Conservation (phyloP, 768 basidiomycete species). For the Termitomyces sp. region DNA sequence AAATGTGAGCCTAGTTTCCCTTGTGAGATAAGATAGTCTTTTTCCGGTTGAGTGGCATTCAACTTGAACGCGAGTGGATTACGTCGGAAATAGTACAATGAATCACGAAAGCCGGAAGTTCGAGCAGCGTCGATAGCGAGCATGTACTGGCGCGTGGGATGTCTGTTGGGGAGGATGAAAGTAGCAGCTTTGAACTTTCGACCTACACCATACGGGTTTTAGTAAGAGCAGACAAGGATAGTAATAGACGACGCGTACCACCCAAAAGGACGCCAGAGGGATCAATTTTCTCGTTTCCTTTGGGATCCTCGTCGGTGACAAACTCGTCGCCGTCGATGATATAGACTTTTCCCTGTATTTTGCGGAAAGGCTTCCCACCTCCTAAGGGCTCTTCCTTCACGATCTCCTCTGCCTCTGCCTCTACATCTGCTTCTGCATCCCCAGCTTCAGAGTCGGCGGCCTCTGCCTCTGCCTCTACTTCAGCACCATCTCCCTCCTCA, state of each 20-base stretch:
- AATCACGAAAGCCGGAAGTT: constrained; percentile 93
- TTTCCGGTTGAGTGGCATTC: constrained; percentile 84
- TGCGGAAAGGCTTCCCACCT: constrained; percentile 65
- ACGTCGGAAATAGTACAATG: constrained; percentile 95
- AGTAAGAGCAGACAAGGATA: constrained; percentile 2
- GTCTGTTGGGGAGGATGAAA: constrained; percentile 80
- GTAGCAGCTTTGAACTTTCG: constrained; percentile 86
- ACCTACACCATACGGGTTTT: constrained; percentile 36
- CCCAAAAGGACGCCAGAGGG: constrained; percentile 75
- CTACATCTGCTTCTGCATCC: constrained; percentile 25
- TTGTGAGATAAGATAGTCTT: constrained; percentile 84
- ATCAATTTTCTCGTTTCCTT: constrained; percentile 92
- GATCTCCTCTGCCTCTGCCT: constrained; percentile 26
- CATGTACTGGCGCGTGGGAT: constrained; percentile 84
- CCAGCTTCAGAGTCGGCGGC: constrained; percentile 27
- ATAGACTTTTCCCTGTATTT: constrained; percentile 68
- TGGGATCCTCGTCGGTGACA: constrained; percentile 73
- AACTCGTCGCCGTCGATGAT: constrained; percentile 89
- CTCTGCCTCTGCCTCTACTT: constrained; percentile 32
- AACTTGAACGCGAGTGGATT: constrained; percentile 89
- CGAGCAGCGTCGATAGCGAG: constrained; percentile 97
- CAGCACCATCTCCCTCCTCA: constrained; percentile 26
- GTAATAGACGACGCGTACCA: constrained; percentile 43
- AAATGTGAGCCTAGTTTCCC: constrained; percentile 88
- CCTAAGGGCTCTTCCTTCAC: constrained; percentile 38